These are phyloP conservation scores for Kentomonas sorsogonicus DNA, from an alignment of 208 protist species.

Conservation along the genomic window DNA sequence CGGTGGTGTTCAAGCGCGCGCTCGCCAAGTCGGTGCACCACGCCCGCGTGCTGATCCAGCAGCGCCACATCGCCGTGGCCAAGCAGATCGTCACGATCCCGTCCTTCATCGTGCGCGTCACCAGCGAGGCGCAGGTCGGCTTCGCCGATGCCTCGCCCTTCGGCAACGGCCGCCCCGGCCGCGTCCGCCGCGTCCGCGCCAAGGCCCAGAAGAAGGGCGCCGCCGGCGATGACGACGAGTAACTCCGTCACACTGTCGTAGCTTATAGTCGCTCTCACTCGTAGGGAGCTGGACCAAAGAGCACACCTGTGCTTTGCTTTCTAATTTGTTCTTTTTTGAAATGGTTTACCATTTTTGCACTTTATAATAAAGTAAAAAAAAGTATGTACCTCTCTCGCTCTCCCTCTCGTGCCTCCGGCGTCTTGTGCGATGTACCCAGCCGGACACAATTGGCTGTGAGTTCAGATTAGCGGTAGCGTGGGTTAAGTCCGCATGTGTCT, in stretches of 20 bases:
- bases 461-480: neutral
- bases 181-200: conserved; percentile 92
- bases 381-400: neutral
- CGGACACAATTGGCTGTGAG: neutral
- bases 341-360: conserved; percentile 9
- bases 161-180: conserved; percentile 93
- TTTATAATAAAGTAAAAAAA: conserved; percentile 16
- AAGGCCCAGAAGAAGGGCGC: conserved; percentile 71
- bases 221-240: conserved; percentile 58
- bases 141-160: conserved; percentile 95
- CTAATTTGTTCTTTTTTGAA: conserved; percentile 14
- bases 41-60: conserved; percentile 98
- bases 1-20: conserved; percentile 97
- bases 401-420: neutral
- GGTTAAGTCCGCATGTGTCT: neutral
- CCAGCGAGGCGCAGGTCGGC: conserved; percentile 98
- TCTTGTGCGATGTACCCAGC: conserved; percentile 4
- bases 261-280: neutral
- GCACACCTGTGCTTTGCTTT: conserved; percentile 6
- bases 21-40: conserved; percentile 99
- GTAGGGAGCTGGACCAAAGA: conserved; percentile 9
- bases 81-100: conserved; percentile 99
- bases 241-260: conserved; percentile 7
- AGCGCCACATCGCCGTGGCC: conserved; percentile 99
- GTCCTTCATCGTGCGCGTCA: conserved; percentile 98